phyloP scores from a whole-genome alignment of 1,284 basidiomycete genomes.

The Fomitopsis betulina region DNA sequence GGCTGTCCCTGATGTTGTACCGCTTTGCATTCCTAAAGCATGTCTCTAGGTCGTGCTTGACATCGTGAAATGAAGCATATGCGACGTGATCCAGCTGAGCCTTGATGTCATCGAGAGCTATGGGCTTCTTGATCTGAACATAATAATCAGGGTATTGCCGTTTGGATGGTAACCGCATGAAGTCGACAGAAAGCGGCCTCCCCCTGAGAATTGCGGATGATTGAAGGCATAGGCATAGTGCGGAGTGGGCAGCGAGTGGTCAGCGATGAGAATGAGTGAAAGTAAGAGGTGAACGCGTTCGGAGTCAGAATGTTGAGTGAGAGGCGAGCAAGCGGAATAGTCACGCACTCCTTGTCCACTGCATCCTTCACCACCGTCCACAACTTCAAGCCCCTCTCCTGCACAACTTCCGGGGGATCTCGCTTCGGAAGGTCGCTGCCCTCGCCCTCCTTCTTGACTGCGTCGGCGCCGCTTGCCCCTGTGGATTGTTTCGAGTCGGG shows the following conservation, averaged over 20 bases:
- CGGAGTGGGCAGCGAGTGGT: conserved; percentile 17
- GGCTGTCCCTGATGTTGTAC: conserved; percentile 86
- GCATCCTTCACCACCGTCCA: conserved; percentile 76
- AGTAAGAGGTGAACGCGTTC: conserved; percentile 1
- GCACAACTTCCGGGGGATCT: conserved; percentile 39
- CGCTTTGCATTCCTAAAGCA: conserved; percentile 89
- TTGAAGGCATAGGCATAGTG: conserved; percentile 6
- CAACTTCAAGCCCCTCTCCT: conserved; percentile 58
- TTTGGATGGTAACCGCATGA: conserved; percentile 74
- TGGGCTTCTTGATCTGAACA: conserved; percentile 68
- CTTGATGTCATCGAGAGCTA: conserved; percentile 87
- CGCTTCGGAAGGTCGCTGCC: conserved; percentile 17
- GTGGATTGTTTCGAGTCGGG: conserved; percentile 19
- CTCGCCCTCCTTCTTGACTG: conserved; percentile 19
- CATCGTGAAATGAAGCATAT: conserved; percentile 68
- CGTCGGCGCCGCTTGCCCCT: conserved; percentile 18
- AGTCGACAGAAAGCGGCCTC: conserved; percentile 64
- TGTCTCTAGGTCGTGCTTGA: conserved; percentile 78
- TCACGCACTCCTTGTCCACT: conserved; percentile 78
- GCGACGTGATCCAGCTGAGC: conserved; percentile 59
- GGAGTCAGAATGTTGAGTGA: conserved; percentile 4
- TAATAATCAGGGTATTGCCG: conserved; percentile 91
- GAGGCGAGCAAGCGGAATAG: conserved; percentile 25
- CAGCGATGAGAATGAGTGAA: conserved; percentile 22
- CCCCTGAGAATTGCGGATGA: conserved; percentile 39